Base-by-base conservation (phyloP, 768 basidiomycete genomes). In the Sutorius australiensis region DNA sequence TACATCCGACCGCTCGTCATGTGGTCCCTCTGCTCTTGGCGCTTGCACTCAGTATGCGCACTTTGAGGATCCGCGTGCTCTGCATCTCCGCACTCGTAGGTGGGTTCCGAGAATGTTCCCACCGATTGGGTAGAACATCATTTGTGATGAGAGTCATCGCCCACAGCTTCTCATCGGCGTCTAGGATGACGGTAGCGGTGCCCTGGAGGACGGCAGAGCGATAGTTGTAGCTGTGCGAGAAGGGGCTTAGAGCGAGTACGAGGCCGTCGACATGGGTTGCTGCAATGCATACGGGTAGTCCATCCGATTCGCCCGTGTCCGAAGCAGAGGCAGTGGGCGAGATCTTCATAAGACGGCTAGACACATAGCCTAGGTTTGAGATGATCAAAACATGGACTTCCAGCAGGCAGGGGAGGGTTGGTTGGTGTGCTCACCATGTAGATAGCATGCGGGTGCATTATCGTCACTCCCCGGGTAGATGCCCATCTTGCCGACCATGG, bases 261-360 rank as follows among this genome's bases (percentile, higher is more conserved):
- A 64, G 52, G 12, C 64, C 63, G 10, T 65, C 63, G 17, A 65
- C 46, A 6, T 64, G 56, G 16, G 64, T 65, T 17, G 64, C 63
- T 21, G 63, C 63, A 28, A 65, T 41, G 56, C 61, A 63, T 9
- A 65, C 48, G n/a, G 43, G 39, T 10, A 65, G 50, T 24, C 50
- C 58, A 3, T 58, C 47, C 2, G 42, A 39, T 34, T 49, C 58
- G 1, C 3, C 24, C 27, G 21, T 19, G 21, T 41, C 36, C 7
- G 27, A 45, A 5, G 34, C 16, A 30, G 51, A 48, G 3, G 36
- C 10, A 9, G 41, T 10, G 3, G 54, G 11, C 0, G 64, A 47
- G 38, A 66, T 49, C 51, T 66, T 65, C 63, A 66, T 66, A 17
- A 65, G 64, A 30, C 63, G 61, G 24, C 64, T 65, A 12, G 63